These are phyloP conservation scores for Debaryomyces subglobosus DNA, from an alignment of 1,139 yeast genomes.

Conservation along the genomic window DNA sequence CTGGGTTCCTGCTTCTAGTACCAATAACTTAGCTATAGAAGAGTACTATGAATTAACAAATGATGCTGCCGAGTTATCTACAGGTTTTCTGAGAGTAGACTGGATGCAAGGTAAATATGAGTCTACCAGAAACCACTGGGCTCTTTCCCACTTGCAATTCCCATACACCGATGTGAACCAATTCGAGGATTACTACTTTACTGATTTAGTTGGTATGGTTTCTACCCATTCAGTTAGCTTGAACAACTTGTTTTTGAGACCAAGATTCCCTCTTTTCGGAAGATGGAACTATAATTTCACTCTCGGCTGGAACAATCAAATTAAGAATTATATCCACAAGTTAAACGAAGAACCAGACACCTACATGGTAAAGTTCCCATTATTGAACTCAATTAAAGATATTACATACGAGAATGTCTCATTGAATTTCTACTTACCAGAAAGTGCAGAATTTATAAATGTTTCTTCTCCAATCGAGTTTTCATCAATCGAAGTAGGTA, in stretches of 20 bases:
- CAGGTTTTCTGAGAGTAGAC: slow-evolving; percentile 78
- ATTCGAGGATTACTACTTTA: slow-evolving; percentile 68
- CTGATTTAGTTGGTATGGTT: slow-evolving; percentile 94
- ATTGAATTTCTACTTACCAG: slow-evolving; percentile 78
- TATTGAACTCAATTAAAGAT: slow-evolving; percentile 73
- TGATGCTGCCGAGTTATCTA: slow-evolving; percentile 66
- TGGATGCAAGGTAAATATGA: slow-evolving; percentile 62
- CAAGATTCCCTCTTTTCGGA: slow-evolving; percentile 92
- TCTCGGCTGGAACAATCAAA: slow-evolving; percentile 79
- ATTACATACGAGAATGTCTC: slow-evolving; percentile 65
- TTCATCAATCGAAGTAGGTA: slow-evolving; percentile 34
- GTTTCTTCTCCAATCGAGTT: slow-evolving; percentile 60
- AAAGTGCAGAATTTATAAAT: slow-evolving; percentile 71
- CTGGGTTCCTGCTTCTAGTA: slow-evolving; percentile 61
- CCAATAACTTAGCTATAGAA: slow-evolving; percentile 56
- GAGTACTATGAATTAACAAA: slow-evolving; percentile 86
- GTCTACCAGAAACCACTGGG: slow-evolving; percentile 46
- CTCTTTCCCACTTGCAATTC: slow-evolving; percentile 59
- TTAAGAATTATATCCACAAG: slow-evolving; percentile 55
- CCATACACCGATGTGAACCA: slow-evolving; percentile 47
- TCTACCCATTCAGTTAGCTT: slow-evolving; percentile 67
- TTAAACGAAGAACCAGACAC: slow-evolving; percentile 46
- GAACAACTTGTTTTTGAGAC: slow-evolving; percentile 62
- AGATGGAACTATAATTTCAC: slow-evolving; percentile 97
- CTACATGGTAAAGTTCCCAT: slow-evolving; percentile 68